Base-by-base conservation (phyloP, 1,139 yeast species). In the Suhomyces bokatorum region DNA sequence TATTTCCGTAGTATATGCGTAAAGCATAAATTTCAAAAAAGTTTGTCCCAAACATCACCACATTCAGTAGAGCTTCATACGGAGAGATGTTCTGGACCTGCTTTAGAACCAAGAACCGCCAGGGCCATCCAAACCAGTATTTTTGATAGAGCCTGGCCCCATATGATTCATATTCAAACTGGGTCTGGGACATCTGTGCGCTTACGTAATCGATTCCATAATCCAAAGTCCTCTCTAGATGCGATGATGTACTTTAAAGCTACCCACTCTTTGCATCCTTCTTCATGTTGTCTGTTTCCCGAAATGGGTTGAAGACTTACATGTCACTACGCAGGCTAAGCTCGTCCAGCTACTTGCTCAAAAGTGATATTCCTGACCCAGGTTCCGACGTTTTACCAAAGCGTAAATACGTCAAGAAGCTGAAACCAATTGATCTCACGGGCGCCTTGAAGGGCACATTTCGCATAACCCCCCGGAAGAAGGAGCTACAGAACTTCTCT, bases 401-500 rank as follows among this genome's bases (percentile, higher is more conserved):
- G 26, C 34, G 50, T 10, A 48, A 48, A 24, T 43, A 48, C 30
- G 47, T 46, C 38, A 43, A 35, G 39, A 48, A 48, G 35, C 42
- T 47, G 14, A 50, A 48, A 32, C 45, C 40, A 6, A 44, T 46
- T 29, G 52, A 49, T 32, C 47, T 49, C 12, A 42, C 46, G 1
- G 43, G 44, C 4, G 58, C 56, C 2, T 43, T 54, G 20, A 49
- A 49, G 42, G 47, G 44, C 6, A 44, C 51, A 8, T 43, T 52
- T 22, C 40, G 42, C 28, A 43, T 54, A 9, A 46, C 52, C 35
- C 45, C 50, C 3, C 46, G 46, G 28, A 39, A 46, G 17, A 39
- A 37, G 27, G 54, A 47, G 32, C 39, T 42, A 9, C 46, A 44
- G n/a, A 35, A 43, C 8, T 41, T 46, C 13, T 40, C 42, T 6